Conservation (phyloP, 1,284 basidiomycete genomes). For the Fistulina hepatica region DNA sequence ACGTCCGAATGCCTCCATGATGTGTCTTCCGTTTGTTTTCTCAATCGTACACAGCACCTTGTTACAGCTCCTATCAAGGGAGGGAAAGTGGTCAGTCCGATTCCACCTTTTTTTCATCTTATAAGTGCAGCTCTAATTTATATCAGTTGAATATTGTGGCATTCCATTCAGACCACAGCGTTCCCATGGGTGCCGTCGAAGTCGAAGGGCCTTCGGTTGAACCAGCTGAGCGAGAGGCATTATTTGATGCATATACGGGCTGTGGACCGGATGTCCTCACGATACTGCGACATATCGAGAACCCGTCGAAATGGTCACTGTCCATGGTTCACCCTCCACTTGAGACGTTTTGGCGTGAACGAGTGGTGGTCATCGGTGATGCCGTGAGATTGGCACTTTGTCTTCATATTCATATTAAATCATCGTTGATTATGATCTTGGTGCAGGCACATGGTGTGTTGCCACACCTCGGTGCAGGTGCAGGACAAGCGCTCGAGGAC, state of each 20-base stretch:
- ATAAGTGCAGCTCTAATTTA: slow-evolving; percentile 1
- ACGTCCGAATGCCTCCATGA: slow-evolving; percentile 5
- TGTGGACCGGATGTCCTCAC: slow-evolving; percentile 38
- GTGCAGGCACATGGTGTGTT: not conserved
- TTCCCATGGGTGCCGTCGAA: slow-evolving; percentile 27
- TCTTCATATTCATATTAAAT: not conserved
- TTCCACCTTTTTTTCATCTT: slow-evolving; percentile 1
- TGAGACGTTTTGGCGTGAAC: not conserved
- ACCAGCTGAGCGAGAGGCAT: slow-evolving; percentile 30
- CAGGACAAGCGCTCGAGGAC: not conserved
- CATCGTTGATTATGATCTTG: not conserved
- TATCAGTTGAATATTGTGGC: slow-evolving; percentile 43
- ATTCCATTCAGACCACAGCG: slow-evolving; percentile 33
- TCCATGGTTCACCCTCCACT: not conserved
- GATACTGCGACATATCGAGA: slow-evolving; percentile 36
- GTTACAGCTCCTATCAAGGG: slow-evolving; percentile 45
- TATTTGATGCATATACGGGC: slow-evolving; percentile 35
- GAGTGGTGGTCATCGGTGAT: not conserved
- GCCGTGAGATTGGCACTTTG: too few species aligned
- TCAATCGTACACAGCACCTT: slow-evolving; percentile 33
- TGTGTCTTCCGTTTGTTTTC: not conserved
- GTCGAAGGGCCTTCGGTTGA: slow-evolving; percentile 38
- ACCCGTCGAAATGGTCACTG: not conserved
- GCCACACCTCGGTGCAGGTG: not conserved
- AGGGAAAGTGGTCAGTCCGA: slow-evolving; percentile 26